phyloP scores from a whole-genome alignment of 2,329 filamentous ascomycete species.

The Aspergillus brasiliensis region DNA sequence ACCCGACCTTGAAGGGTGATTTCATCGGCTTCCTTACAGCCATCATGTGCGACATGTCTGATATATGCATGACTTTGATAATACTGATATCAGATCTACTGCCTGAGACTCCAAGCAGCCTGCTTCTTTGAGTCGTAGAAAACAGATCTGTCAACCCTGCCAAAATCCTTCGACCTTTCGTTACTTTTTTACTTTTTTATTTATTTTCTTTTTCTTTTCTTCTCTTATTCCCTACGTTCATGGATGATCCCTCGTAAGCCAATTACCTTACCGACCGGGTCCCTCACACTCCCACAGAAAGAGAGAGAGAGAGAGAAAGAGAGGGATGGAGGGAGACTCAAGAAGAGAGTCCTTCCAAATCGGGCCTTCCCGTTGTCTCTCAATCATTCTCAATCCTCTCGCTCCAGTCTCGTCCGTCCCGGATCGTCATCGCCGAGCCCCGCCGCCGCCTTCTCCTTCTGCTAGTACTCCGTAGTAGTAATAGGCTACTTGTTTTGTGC shows the following conservation, averaged over 20 bases:
- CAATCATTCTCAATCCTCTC: not conserved
- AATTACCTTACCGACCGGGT: not conserved
- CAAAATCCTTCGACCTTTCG: not conserved
- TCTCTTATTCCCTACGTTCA: not conserved
- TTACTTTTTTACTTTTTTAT: not conserved
- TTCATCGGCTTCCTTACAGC: not conserved
- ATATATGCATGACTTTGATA: not conserved
- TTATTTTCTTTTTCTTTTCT: not conserved
- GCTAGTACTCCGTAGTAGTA: no score
- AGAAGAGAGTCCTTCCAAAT: not conserved
- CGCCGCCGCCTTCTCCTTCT: constrained; percentile 6
- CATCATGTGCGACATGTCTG: not conserved
- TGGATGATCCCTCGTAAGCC: not conserved
- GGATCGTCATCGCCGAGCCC: constrained; percentile 14
- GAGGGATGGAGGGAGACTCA: no score
- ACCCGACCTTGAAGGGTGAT: no score
- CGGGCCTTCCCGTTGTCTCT: not conserved
- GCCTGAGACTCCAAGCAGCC: not conserved
- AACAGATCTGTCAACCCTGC: not conserved
- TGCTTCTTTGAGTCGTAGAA: not conserved
- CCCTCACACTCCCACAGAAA: not conserved
- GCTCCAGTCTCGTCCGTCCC: constrained; percentile 4
- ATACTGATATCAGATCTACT: not conserved
- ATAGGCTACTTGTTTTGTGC: not conserved
- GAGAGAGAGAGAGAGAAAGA: not conserved